Conservation (phyloP, 345 rosid species). For the Aquilaria yunnanensis region DNA sequence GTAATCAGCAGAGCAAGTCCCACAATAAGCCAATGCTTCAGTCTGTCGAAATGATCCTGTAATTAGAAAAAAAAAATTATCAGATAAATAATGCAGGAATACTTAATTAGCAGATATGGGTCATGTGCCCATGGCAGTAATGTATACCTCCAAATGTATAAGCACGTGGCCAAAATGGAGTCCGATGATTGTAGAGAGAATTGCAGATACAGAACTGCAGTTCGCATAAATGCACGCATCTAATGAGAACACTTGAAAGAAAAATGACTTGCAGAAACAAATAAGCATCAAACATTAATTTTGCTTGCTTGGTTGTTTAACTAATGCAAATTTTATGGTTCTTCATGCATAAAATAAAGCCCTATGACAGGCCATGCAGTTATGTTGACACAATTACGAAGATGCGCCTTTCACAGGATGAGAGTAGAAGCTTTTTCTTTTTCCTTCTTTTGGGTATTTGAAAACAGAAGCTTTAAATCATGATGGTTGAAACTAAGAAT, state of each 20-base stretch:
- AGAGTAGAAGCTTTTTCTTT: too few species aligned
- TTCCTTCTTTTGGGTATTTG: too few species aligned
- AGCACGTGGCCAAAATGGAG: slow-evolving; percentile 85
- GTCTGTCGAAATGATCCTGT: slow-evolving; percentile 59
- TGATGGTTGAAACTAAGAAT: too few species aligned
- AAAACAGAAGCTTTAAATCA: too few species aligned
- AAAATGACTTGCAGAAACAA: background rate
- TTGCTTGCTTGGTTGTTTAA: too few species aligned
- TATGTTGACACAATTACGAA: too few species aligned
- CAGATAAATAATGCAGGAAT: slow-evolving; percentile 8
- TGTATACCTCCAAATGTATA: slow-evolving; percentile 54
- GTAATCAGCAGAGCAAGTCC: slow-evolving; percentile 52
- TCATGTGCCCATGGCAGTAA: background rate
- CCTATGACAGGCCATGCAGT: too few species aligned
- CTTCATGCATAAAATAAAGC: too few species aligned
- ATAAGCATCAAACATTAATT: too few species aligned
- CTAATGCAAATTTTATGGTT: too few species aligned
- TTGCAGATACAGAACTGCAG: slow-evolving; percentile 75
- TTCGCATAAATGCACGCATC: background rate
- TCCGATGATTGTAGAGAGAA: slow-evolving; percentile 74
- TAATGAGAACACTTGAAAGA: background rate
- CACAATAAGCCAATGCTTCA: slow-evolving; percentile 64
- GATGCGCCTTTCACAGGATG: too few species aligned
- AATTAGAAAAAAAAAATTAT: slow-evolving; percentile 4
- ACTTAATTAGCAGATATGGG: background rate